Evolutionary conservation across 2,329 filamentous ascomycete genomes (phyloP), one percentile per base, ranked within the genome.

Genomic region (Shiraia bambusicola): DNA sequence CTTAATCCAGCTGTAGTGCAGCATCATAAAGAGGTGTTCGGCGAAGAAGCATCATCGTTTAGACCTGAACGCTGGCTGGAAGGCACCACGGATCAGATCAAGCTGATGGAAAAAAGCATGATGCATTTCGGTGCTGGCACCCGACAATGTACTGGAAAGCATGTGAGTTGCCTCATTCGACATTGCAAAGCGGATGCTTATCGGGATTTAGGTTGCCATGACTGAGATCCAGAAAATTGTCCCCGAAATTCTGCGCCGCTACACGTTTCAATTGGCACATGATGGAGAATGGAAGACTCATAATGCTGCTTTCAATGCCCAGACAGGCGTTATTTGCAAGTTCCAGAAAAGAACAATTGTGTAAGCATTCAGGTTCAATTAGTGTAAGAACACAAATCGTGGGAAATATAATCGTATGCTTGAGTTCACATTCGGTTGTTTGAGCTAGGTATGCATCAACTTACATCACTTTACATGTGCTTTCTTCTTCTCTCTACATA

Each of bases 1-100:
- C 85, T 81, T 58, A 87, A 81, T 38, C 81, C 86, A 0, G 89
- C 85, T 83, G 80, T 88, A n/a, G 73, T 89, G 25, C 86, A 89
- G 57, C 76, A 83, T 10, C 76, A 81, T 4, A 72, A 75, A 7
- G 79, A 82, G 38, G 73, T 88, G 19, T 91, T 87, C 56, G 86
- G 86, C 3, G 66, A 73, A 0, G 82, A 89, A 47, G 79, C 80
- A 0, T 80, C 87, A 34, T 67, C 60, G 0, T 91, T 78, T 61
- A 69, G 81, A 16, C 86, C 86, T 0, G 86, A 88, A 65, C 65
- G 86, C 27, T 88, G 85, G 76, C 58, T 77, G 1, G 71, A 77
- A 35, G 69, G 72, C 5, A 48, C 77, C 39, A 75, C 80, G 32
- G 73, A 74, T 49, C 72, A 78, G 47, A 69, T 84, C 37, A 78